These are phyloP conservation scores for Penicillium tannophilum DNA, from an alignment of 495 filamentous ascomycete genomes.

Conservation along the genomic window DNA sequence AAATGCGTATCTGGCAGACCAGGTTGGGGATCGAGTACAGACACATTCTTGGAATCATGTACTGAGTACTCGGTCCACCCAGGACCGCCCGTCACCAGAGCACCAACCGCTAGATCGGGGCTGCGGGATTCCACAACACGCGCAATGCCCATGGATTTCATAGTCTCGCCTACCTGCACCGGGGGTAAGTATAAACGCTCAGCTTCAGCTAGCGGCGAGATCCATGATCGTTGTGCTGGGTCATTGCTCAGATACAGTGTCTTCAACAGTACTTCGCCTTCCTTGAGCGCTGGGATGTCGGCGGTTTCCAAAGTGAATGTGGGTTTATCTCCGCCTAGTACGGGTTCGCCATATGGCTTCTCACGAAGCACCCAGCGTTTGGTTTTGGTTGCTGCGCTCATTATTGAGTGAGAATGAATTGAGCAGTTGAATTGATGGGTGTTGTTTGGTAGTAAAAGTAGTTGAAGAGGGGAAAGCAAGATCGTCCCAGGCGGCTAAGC, in stretches of 20 bases:
- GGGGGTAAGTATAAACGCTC: conserved; percentile 60
- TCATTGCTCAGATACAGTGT: conserved; percentile 66
- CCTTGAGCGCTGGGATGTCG: conserved; percentile 4
- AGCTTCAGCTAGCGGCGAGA: conserved; percentile 45
- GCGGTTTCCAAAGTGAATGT: background rate
- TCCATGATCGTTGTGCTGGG: conserved; percentile 70
- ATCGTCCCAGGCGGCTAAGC: background rate
- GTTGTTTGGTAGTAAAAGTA: background rate
- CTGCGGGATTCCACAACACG: conserved; percentile 45
- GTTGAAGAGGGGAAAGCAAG: background rate
- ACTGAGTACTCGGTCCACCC: conserved; percentile 57
- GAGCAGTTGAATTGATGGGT: background rate
- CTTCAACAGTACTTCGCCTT: conserved; percentile 57
- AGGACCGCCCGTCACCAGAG: conserved; percentile 39
- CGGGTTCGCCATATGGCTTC: conserved; percentile 2
- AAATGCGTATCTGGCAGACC: conserved; percentile 47
- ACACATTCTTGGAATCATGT: conserved; percentile 32
- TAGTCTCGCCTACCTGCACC: conserved; percentile 57
- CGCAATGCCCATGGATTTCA: conserved; percentile 55
- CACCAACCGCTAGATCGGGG: conserved; percentile 32
- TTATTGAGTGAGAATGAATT: background rate
- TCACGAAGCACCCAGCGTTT: conserved; percentile 2
- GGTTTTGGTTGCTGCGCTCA: background rate
- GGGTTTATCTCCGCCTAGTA: background rate
- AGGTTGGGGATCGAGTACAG: conserved; percentile 31